A percentile compares a stretch with the other conserved stretches of the same genome.
Evolutionary conservation across 1,139 yeast species (phyloP).

Genomic region (Hanseniaspora sp.): DNA sequence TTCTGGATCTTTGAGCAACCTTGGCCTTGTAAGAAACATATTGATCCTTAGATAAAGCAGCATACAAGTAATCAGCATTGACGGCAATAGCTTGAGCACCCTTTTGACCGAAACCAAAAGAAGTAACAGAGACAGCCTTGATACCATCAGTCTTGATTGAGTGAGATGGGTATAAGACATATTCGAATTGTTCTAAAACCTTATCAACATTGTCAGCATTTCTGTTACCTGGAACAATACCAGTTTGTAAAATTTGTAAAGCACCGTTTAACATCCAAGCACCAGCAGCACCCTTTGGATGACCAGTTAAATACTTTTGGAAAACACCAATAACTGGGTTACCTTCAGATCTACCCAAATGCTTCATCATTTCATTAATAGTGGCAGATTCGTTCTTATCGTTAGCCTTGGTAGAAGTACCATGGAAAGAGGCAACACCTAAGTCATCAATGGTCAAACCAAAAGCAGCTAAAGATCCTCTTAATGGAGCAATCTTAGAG

Average conservation of each 20-base stretch:
- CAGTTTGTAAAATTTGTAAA: slow-evolving; percentile 80
- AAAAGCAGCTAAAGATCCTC: slow-evolving; percentile 93
- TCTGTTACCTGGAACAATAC: slow-evolving; percentile 96
- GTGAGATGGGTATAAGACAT: slow-evolving; percentile 88
- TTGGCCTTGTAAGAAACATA: slow-evolving; percentile 60
- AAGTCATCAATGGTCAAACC: slow-evolving; percentile 88
- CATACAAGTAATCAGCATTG: slow-evolving; percentile 87
- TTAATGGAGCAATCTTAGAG: slow-evolving; percentile 89
- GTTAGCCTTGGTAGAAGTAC: slow-evolving; percentile 95
- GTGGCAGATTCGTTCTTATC: slow-evolving; percentile 96
- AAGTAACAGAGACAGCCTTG: slow-evolving; percentile 92
- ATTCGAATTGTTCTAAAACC: slow-evolving; percentile 67
- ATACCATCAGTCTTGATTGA: slow-evolving; percentile 90
- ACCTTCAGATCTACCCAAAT: slow-evolving; percentile 93
- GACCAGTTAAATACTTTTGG: slow-evolving; percentile 98
- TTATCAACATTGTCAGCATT: slow-evolving; percentile 94
- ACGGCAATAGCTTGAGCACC: slow-evolving; percentile 92
- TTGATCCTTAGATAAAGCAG: slow-evolving; percentile 59
- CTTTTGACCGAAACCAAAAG: slow-evolving; percentile 98
- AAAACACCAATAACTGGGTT: slow-evolving; percentile 95
- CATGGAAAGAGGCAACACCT: slow-evolving; percentile 98
- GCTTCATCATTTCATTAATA: slow-evolving; percentile 81
- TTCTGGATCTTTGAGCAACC: slow-evolving; percentile 73
- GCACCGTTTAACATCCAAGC: slow-evolving; percentile 99
- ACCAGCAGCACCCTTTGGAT: slow-evolving; percentile 99